phyloP scores from a whole-genome alignment of 345 rosid genomes.

The Citrus unshiu region DNA sequence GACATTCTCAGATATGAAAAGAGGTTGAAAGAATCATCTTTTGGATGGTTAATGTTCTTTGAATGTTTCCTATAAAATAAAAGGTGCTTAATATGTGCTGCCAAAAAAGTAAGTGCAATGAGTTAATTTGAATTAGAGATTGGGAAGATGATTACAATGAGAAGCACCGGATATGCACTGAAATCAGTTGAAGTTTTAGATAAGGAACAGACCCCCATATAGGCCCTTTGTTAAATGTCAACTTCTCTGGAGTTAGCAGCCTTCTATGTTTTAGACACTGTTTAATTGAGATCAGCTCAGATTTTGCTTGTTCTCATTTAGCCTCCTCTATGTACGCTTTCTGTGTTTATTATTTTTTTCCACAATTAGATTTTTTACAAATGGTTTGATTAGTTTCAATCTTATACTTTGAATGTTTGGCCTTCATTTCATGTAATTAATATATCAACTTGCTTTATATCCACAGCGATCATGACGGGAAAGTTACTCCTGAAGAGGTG shows the following conservation, averaged over 20 bases:
- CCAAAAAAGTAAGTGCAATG: no score
- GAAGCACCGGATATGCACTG: no score
- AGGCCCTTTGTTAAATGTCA: background rate
- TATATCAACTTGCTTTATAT: constrained; percentile 2
- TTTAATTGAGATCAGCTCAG: background rate
- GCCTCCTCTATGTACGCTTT: background rate
- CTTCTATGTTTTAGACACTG: background rate
- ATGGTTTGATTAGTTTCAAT: background rate
- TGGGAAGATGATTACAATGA: no score
- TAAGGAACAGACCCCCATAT: no score
- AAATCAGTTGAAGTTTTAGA: no score
- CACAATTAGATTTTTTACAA: background rate
- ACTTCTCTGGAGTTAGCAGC: background rate
- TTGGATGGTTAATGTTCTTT: no score
- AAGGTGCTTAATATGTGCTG: no score
- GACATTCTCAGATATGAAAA: no score
- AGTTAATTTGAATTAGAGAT: no score
- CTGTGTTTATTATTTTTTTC: background rate
- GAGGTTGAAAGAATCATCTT: no score
- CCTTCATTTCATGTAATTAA: background rate
- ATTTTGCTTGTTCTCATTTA: background rate
- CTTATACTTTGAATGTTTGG: background rate
- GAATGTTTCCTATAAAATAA: no score
- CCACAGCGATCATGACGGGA: constrained; percentile 78
- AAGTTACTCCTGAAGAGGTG: constrained; percentile 85